These are phyloP conservation scores for Pilobolus umbonatus DNA, from an alignment of 192 early-diverging fungal genomes.

Conservation along the genomic window DNA sequence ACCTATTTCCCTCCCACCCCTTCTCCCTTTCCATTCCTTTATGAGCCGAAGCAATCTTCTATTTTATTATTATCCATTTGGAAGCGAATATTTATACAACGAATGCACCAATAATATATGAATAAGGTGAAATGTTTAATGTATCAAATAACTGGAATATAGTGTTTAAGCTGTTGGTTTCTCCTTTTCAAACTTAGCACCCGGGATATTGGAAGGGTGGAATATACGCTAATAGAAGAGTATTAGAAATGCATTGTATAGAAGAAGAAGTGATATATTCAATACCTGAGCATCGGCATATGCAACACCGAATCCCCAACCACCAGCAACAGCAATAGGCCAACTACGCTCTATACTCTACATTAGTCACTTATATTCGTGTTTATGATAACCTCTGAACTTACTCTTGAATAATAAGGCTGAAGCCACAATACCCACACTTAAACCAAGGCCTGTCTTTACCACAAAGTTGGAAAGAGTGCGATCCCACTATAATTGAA, in stretches of 20 bases:
- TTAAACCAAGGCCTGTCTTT: slow-evolving; percentile 76
- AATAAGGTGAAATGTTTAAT: too few relatives aligned
- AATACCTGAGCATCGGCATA: slow-evolving; percentile 71
- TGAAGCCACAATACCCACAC: slow-evolving; percentile 82
- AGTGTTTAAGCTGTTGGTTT: slow-evolving; percentile 35
- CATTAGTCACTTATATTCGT: neutral
- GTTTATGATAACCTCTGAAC: slow-evolving; percentile 11
- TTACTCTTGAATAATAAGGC: slow-evolving; percentile 82
- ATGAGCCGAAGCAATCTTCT: too few relatives aligned
- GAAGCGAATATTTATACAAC: too few relatives aligned
- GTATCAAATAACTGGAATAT: too few relatives aligned
- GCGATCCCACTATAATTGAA: slow-evolving; percentile 69
- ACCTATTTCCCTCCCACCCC: too few relatives aligned
- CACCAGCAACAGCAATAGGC: slow-evolving; percentile 81
- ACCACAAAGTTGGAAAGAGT: slow-evolving; percentile 77
- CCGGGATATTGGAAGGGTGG: slow-evolving; percentile 49
- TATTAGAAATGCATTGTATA: neutral
- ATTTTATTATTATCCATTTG: too few relatives aligned
- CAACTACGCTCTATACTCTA: slow-evolving; percentile 63
- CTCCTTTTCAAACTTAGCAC: slow-evolving; percentile 40
- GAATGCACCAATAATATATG: too few relatives aligned
- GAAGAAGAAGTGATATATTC: neutral
- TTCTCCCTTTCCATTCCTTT: too few relatives aligned
- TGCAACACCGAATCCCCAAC: slow-evolving; percentile 77
- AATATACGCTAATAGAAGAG: slow-evolving; percentile 38